Evolutionary conservation across 2,329 filamentous ascomycete genomes (phyloP).

Genomic region (Colletotrichum liaoningense): DNA sequence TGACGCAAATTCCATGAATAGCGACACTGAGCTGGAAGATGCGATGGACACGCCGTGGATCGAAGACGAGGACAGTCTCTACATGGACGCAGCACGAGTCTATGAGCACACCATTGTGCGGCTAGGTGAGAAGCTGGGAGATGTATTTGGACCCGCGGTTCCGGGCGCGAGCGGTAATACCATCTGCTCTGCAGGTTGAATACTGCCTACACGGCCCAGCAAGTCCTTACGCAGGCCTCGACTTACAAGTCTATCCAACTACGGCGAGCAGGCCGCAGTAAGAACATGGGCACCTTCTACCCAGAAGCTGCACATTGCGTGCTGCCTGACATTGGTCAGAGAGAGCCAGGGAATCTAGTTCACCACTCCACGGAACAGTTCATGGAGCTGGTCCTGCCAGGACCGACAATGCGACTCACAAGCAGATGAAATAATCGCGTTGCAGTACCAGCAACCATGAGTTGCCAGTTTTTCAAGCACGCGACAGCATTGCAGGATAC

Average conservation of each 20-base stretch:
- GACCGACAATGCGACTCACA: not conserved
- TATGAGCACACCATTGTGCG: conserved; percentile 85
- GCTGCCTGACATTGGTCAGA: not conserved
- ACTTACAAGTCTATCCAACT: not conserved
- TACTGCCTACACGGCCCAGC: not conserved
- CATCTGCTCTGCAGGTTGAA: not conserved
- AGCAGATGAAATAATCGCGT: not conserved
- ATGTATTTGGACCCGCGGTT: conserved; percentile 37
- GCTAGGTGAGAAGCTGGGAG: conserved; percentile 75
- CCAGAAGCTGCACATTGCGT: not conserved
- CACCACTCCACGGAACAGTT: not conserved
- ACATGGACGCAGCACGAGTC: conserved; percentile 79
- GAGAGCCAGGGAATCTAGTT: not conserved
- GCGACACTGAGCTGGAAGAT: conserved; percentile 50
- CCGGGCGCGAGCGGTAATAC: not conserved
- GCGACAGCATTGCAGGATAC: not conserved
- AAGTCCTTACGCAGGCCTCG: not conserved
- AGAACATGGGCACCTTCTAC: too few relatives aligned
- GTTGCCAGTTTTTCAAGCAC: not conserved
- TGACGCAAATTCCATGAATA: conserved; percentile 42
- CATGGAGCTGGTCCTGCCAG: not conserved
- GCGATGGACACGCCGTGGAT: conserved; percentile 47
- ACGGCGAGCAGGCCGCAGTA: not conserved
- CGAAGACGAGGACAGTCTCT: conserved; percentile 57
- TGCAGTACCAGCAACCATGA: not conserved